These are phyloP conservation scores for Puccinia polysora DNA, from an alignment of 1,284 basidiomycete genomes.

Conservation along the genomic window DNA sequence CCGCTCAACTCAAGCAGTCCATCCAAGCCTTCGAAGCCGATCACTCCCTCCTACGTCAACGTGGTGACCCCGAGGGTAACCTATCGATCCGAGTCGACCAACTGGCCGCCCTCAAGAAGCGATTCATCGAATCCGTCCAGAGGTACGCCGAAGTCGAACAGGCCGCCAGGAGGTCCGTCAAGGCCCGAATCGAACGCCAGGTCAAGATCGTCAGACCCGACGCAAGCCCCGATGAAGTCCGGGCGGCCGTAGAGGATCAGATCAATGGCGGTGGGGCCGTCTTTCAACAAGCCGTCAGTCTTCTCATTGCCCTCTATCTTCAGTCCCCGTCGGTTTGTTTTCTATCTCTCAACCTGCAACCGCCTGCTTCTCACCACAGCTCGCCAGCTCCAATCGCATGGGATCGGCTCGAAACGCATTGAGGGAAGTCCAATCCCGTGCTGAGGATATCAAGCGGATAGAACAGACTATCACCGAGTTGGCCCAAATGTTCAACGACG, in stretches of 20 bases:
- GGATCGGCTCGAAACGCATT: slow-evolving; percentile 52
- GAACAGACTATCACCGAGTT: slow-evolving; percentile 53
- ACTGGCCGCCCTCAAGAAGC: slow-evolving; percentile 59
- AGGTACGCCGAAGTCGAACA: slow-evolving; percentile 48
- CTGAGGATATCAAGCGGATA: slow-evolving; percentile 53
- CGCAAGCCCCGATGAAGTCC: slow-evolving; percentile 52
- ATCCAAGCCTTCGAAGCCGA: slow-evolving; percentile 39
- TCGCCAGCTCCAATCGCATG: slow-evolving; percentile 52
- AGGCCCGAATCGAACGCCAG: slow-evolving; percentile 51
- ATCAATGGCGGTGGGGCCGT: slow-evolving; percentile 46
- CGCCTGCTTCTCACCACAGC: slow-evolving; percentile 50
- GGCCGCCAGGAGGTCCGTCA: slow-evolving; percentile 17
- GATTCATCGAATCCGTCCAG: slow-evolving; percentile 56
- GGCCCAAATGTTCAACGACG: slow-evolving; percentile 53
- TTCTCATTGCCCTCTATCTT: background rate
- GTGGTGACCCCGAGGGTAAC: slow-evolving; percentile 27
- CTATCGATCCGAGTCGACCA: slow-evolving; percentile 55
- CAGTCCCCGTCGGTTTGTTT: background rate
- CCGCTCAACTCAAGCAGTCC: slow-evolving; percentile 13
- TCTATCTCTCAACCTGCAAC: slow-evolving; percentile 46
- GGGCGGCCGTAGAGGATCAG: slow-evolving; percentile 52
- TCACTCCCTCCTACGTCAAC: slow-evolving; percentile 25
- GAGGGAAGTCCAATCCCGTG: slow-evolving; percentile 52
- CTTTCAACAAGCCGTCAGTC: slow-evolving; percentile 39
- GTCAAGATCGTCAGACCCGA: slow-evolving; percentile 53